Percentiles rank a stretch among this genome's conserved stretches.
Conservation (phyloP, 164 flowering plant species). For the Santalum album region DNA sequence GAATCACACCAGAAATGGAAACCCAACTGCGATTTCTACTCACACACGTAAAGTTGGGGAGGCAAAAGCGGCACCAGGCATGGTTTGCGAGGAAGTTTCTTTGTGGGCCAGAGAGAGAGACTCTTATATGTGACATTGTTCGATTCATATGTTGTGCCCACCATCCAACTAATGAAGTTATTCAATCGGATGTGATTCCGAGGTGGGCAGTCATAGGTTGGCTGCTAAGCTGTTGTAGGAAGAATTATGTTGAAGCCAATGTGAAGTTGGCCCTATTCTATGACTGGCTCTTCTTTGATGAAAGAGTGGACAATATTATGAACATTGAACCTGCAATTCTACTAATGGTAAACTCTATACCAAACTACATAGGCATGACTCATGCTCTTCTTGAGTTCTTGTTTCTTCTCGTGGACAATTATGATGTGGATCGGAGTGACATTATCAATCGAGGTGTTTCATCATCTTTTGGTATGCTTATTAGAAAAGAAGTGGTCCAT, state of each 20-base stretch:
- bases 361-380: constrained; percentile 59
- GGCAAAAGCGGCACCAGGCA: constrained; percentile 57
- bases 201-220: constrained; percentile 98
- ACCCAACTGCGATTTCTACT: constrained; percentile 71
- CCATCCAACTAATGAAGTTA: constrained; percentile 75
- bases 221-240: constrained; percentile 57
- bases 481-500: constrained; percentile 49
- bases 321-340: constrained; percentile 84
- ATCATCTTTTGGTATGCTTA: constrained; percentile 47
- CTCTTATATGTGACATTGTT: constrained; percentile 57
- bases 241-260: constrained; percentile 48
- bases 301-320: constrained; percentile 63
- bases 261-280: constrained; percentile 78
- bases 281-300: constrained; percentile 94
- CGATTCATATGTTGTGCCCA: constrained; percentile 86
- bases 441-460: constrained; percentile 47
- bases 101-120: constrained; percentile 40
- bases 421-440: constrained; percentile 43
- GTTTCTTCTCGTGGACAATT: constrained; percentile 57
- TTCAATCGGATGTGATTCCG: constrained; percentile 64
- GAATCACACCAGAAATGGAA: constrained; percentile 85
- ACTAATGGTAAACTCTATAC: constrained; percentile 70
- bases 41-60: constrained; percentile 65
- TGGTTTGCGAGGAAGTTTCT: constrained; percentile 84
- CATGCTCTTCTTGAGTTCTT: constrained; percentile 67